These are phyloP conservation scores for Chlorella sp. DNA, from an alignment of 139 green algal species.

Conservation along the genomic window DNA sequence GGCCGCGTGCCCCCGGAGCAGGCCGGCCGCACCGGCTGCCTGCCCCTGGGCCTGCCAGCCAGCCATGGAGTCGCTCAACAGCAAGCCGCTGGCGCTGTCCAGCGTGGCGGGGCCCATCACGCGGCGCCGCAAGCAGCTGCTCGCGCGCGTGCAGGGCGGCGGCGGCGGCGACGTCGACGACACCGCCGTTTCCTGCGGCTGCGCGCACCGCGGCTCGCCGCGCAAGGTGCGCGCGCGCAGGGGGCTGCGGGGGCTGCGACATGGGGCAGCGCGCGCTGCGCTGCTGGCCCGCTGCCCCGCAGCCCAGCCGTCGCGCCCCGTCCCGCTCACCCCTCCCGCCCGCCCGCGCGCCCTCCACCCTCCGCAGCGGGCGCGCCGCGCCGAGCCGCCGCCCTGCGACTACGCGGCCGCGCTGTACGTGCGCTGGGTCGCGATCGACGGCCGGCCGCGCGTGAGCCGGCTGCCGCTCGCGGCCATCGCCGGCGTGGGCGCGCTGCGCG, in stretches of 20 bases:
- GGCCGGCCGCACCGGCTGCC: too few species aligned
- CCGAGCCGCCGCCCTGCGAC: background rate
- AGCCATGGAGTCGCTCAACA: slow-evolving; percentile 21
- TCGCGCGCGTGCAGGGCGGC: too few species aligned
- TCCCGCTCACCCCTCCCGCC: background rate
- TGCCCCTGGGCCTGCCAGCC: too few species aligned
- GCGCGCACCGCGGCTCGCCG: background rate
- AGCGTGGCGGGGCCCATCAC: background rate
- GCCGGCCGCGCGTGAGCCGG: slow-evolving; percentile 1
- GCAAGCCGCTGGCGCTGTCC: slow-evolving; percentile 9
- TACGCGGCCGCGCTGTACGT: slow-evolving; percentile 22
- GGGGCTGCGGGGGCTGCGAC: background rate
- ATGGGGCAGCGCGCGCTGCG: background rate
- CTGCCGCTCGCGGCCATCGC: slow-evolving; percentile 27
- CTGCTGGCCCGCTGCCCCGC: background rate
- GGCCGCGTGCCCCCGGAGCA: too few species aligned
- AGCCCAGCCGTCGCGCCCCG: background rate
- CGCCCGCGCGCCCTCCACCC: background rate
- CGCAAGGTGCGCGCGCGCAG: background rate
- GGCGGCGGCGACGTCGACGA: slow-evolving; percentile 14
- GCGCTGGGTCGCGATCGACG: slow-evolving; percentile 5
- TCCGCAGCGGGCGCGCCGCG: background rate
- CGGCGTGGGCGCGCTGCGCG: slow-evolving; percentile 14
- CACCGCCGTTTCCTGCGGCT: too few species aligned
- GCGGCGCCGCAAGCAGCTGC: slow-evolving; percentile 11